Evolutionary conservation across 352 stramenopile genomes (phyloP).

Genomic region (Globisporangium paroecandrum): DNA sequence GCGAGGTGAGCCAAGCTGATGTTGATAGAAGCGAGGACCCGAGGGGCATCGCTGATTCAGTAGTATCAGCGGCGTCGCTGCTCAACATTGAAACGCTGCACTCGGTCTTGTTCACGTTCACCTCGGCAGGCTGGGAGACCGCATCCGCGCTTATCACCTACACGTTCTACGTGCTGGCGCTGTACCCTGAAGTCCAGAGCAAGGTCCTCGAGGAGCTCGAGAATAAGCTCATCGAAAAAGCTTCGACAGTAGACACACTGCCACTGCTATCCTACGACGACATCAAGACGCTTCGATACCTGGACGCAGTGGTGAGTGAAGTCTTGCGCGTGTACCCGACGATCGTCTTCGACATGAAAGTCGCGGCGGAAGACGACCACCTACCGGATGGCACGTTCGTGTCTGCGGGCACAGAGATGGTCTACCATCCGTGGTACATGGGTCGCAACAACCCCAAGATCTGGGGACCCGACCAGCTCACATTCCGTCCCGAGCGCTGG

Average conservation of each 20-base stretch:
- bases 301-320: conserved; percentile 68
- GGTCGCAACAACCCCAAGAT: conserved; percentile 7
- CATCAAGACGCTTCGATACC: conserved; percentile 58
- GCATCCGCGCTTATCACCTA: conserved; percentile 4
- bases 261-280: conserved; percentile 33
- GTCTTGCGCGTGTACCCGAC: conserved; percentile 69
- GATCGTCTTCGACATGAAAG: conserved; percentile 69
- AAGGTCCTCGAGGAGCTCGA: conserved; percentile 47
- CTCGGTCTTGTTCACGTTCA: conserved; percentile 72
- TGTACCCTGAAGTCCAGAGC: conserved; percentile 44
- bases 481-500: conserved; percentile 15
- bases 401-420: conserved; percentile 48
- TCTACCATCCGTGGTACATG: conserved; percentile 62
- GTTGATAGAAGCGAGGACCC: neutral
- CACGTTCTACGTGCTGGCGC: conserved; percentile 41
- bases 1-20: conserved; percentile 15
- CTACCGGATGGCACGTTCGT: conserved; percentile 26
- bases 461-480: conserved; percentile 18
- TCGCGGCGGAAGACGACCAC: conserved; percentile 12
- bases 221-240: neutral
- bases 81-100: conserved; percentile 34
- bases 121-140: conserved; percentile 25
- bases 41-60: no score
- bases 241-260: conserved; percentile 17
- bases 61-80: neutral